Conservation (phyloP, 2,329 filamentous ascomycete genomes). For the Epichloe bromicola region DNA sequence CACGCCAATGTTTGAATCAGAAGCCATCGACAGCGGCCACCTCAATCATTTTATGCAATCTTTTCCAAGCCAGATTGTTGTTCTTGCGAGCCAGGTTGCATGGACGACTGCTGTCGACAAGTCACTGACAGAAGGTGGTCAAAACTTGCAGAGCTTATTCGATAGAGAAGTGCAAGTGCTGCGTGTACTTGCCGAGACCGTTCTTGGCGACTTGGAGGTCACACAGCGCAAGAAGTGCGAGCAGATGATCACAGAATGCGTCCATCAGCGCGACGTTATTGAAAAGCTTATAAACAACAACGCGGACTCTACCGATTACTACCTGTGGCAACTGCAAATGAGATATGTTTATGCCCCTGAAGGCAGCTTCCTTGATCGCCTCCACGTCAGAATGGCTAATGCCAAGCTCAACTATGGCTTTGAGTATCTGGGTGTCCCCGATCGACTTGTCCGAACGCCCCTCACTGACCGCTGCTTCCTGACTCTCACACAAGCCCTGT, state of each 20-base stretch:
- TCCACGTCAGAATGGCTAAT: slow-evolving; percentile 94
- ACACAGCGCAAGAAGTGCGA: slow-evolving; percentile 94
- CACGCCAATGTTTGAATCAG: slow-evolving; percentile 59
- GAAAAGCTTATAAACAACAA: slow-evolving; percentile 68
- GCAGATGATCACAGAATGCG: slow-evolving; percentile 95
- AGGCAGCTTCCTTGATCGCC: slow-evolving; percentile 67
- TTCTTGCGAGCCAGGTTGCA: slow-evolving; percentile 82
- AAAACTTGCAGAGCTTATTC: slow-evolving; percentile 56
- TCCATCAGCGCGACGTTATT: slow-evolving; percentile 91
- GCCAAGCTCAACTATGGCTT: slow-evolving; percentile 92
- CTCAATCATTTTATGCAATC: slow-evolving; percentile 70
- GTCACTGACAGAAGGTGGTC: slow-evolving; percentile 59
- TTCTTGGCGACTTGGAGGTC: slow-evolving; percentile 76
- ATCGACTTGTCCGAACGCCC: slow-evolving; percentile 90
- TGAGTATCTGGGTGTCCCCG: slow-evolving; percentile 92
- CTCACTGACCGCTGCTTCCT: slow-evolving; percentile 97
- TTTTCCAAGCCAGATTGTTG: slow-evolving; percentile 89
- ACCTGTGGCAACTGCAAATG: slow-evolving; percentile 94
- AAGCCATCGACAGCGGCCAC: slow-evolving; percentile 53
- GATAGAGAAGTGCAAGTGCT: slow-evolving; percentile 78
- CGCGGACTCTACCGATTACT: slow-evolving; percentile 65
- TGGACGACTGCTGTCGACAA: slow-evolving; percentile 85
- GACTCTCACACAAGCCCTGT: slow-evolving; percentile 89
- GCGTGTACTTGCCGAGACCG: slow-evolving; percentile 72
- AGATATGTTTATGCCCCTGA: slow-evolving; percentile 79